These are phyloP conservation scores for Lenzites betulinus DNA, from an alignment of 768 basidiomycete genomes.

Conservation along the genomic window DNA sequence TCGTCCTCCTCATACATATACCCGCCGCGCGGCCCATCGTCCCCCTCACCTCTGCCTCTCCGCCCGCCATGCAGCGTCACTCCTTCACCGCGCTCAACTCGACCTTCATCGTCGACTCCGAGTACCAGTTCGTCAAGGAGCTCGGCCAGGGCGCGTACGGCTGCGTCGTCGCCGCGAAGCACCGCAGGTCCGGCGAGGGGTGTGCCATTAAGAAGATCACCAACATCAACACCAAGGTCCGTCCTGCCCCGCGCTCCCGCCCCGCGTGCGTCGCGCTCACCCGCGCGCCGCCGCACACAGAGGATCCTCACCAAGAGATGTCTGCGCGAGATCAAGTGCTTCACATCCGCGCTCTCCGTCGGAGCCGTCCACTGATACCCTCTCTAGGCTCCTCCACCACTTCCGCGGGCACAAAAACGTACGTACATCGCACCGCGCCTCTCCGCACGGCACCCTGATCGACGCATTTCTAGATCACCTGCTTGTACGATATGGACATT, in stretches of 20 bases:
- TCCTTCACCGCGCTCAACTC: conserved; percentile 84
- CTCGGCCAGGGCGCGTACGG: conserved; percentile 96
- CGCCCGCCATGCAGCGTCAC: conserved; percentile 62
- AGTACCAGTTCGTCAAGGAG: conserved; percentile 95
- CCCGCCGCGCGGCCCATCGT: background rate
- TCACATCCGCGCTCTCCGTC: conserved; percentile 9
- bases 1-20: background rate
- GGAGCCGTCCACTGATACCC: conserved; percentile 16
- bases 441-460: background rate
- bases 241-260: conserved; percentile 9
- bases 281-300: conserved; percentile 38
- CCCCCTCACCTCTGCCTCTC: background rate
- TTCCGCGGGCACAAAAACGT: conserved; percentile 99
- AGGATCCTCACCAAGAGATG: conserved; percentile 97
- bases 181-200: conserved; percentile 80
- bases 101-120: conserved; percentile 82
- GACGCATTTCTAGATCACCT: conserved; percentile 69
- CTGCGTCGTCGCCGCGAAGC: conserved; percentile 84
- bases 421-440: conserved; percentile 26
- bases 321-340: conserved; percentile 88
- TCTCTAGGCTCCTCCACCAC: conserved; percentile 82
- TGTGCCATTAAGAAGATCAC: conserved; percentile 97
- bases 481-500: conserved; percentile 98
- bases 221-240: conserved; percentile 86
- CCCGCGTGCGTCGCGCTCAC: background rate